Evolutionary conservation across 306 rosid species (phyloP), one percentile per base, ranked within the genome.

Genomic region (Vigna reflexopilosa): DNA sequence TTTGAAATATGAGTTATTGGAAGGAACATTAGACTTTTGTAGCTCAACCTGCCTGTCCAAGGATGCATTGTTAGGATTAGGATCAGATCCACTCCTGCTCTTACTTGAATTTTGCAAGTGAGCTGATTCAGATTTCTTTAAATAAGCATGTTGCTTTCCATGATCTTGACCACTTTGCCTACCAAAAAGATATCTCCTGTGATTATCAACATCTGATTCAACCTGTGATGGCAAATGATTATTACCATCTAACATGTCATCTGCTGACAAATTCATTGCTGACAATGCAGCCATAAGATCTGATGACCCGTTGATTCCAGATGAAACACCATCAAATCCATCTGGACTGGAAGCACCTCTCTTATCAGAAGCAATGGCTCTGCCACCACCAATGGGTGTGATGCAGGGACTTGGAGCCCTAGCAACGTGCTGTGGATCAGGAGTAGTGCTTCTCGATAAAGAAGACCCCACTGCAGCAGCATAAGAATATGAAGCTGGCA

Each of bases 391-490:
- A 74, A 95, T 93, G 56, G 99, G 97, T 30, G 96, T 87, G 77
- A 80, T 88, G 57, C 97, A 95, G 55, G 98, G 98, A 85, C 99
- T 93, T 40, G 99, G 94, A 76, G 97, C 96, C 85, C 99, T 89
- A 63, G 94, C 89, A 78, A 91, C 85, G 72, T 81, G 70, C 67
- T 93, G 99, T 4, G 97, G 93, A 83, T 95, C 99, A 40, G 99
- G 99, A 65, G 99, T 95, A 55, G 88, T 88, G 85, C 99, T 91
- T 86, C 98, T 79, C 55, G 99, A 95, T 86, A 93, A 68, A 67
- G 99, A 87, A 76, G 94, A 80, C 9, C 99, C 99, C 7, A 95
- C 80, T 16, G 81, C 99, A 58, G 99, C 96, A 73, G 99, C 99
- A 81, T 95, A 95, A 13, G 87, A 22, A 64, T 88, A 93, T 3